Evolutionary conservation across 352 stramenopile species (phyloP).

Genomic region (Phytophthora kernoviae): DNA sequence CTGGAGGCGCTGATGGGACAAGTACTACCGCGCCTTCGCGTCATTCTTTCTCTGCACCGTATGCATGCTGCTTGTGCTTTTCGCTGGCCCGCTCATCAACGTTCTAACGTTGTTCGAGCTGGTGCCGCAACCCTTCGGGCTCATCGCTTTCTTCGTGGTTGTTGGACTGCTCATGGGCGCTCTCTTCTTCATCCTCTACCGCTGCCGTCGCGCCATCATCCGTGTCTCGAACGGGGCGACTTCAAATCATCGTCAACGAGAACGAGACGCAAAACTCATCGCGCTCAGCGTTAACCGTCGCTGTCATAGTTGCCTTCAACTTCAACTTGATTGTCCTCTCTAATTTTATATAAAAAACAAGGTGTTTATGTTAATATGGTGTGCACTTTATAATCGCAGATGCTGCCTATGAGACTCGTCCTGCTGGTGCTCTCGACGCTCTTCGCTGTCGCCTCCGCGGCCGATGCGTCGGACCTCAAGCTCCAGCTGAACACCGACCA

Average conservation of each 20-base stretch:
- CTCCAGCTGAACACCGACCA: constrained; percentile 29
- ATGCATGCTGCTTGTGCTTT: constrained; percentile 63
- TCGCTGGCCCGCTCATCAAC: constrained; percentile 76
- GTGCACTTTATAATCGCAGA: not conserved
- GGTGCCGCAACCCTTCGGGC: constrained; percentile 59
- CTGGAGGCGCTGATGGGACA: constrained; percentile 75
- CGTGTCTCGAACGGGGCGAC: constrained; percentile 20
- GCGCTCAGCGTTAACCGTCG: constrained; percentile 18
- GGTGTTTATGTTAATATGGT: not conserved
- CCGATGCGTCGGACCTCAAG: constrained; percentile 17
- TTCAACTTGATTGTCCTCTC: not conserved
- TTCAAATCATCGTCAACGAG: constrained; percentile 14
- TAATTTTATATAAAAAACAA: not conserved
- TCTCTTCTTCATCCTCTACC: constrained; percentile 58
- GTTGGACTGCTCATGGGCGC: constrained; percentile 41
- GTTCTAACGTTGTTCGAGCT: constrained; percentile 70
- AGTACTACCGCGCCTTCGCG: constrained; percentile 72
- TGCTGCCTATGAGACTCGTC: not conserved
- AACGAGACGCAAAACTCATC: constrained; percentile 24
- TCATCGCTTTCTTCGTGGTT: constrained; percentile 59
- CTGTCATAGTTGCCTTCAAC: not conserved
- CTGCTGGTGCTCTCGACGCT: constrained; percentile 13
- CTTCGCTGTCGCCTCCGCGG: not conserved
- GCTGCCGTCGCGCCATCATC: constrained; percentile 58
- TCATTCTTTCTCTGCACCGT: constrained; percentile 65